phyloP scores from a whole-genome alignment of 768 basidiomycete species.

The Asterophora lycoperdoides region DNA sequence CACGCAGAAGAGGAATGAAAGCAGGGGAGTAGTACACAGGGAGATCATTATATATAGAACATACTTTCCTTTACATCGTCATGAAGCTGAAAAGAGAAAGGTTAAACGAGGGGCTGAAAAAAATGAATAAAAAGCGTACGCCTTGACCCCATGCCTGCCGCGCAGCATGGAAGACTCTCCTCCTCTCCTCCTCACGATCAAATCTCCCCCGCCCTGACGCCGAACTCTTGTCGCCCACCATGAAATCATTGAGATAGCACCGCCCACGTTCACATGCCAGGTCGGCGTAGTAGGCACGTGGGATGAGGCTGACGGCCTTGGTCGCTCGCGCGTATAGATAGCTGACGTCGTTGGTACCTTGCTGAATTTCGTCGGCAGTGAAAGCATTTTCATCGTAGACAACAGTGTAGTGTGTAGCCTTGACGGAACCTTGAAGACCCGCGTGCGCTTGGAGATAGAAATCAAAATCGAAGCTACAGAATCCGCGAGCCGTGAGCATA shows the following conservation, averaged over 20 bases:
- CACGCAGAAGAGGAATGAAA: too few relatives aligned
- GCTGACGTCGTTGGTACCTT: constrained; percentile 62
- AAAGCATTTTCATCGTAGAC: constrained; percentile 74
- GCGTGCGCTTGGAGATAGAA: constrained; percentile 73
- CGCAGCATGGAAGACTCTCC: constrained; percentile 42
- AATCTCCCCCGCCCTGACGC: constrained; percentile 26
- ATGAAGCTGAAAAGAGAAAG: constrained; percentile 39
- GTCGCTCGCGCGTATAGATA: constrained; percentile 83
- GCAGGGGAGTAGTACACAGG: too few relatives aligned
- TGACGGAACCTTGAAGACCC: constrained; percentile 67
- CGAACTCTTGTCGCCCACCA: constrained; percentile 50
- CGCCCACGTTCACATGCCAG: constrained; percentile 78
- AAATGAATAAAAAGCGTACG: constrained; percentile 29
- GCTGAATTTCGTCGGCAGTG: constrained; percentile 68
- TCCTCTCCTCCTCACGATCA: constrained; percentile 36
- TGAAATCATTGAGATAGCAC: constrained; percentile 69
- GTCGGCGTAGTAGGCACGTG: constrained; percentile 79
- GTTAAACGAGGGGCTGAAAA: constrained; percentile 1
- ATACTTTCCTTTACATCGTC: constrained; percentile 55
- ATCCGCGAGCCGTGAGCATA: constrained; percentile 13
- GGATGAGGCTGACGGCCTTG: constrained; percentile 76
- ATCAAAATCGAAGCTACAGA: constrained; percentile 54
- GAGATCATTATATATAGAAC: constrained; percentile 58
- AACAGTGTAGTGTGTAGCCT: constrained; percentile 74
- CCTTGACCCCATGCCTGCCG: constrained; percentile 49